Percentiles rank a stretch among this genome's conserved stretches.
Evolutionary conservation across 495 filamentous ascomycete genomes (phyloP).

Genomic region (Penicillium taxi): DNA sequence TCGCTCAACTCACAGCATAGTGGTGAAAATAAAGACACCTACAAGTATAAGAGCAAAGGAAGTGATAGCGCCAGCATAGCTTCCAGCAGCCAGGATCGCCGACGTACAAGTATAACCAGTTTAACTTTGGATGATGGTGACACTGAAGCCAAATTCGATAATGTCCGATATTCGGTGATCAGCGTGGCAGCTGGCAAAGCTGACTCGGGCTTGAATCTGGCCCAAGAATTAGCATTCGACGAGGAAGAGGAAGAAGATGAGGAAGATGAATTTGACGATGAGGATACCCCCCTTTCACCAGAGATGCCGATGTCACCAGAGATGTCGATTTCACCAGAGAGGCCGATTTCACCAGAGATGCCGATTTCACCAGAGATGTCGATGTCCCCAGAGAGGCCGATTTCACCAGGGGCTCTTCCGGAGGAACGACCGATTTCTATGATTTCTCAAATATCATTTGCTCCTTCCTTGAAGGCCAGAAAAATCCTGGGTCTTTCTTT

Average conservation of each 20-base stretch:
- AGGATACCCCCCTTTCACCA: conserved; percentile 18
- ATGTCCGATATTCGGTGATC: conserved; percentile 59
- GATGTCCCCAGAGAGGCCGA: too few relatives aligned
- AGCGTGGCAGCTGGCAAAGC: conserved; percentile 45
- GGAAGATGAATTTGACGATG: conserved; percentile 63
- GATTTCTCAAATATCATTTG: conserved; percentile 33
- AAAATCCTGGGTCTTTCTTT: conserved; percentile 43
- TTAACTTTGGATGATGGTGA: conserved; percentile 54
- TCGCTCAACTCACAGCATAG: conserved; percentile 19
- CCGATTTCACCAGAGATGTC: conserved; percentile 28
- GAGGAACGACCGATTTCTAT: conserved; percentile 42
- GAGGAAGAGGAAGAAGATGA: conserved; percentile 59
- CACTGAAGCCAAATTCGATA: conserved; percentile 18
- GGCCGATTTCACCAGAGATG: too few relatives aligned
- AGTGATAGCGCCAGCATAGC: conserved; percentile 74
- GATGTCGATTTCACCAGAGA: too few relatives aligned
- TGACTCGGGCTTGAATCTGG: conserved; percentile 63
- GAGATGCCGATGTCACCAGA: too few relatives aligned
- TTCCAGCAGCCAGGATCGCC: conserved; percentile 58
- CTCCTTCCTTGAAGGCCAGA: conserved; percentile 39
- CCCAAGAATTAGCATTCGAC: conserved; percentile 82
- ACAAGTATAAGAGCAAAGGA: conserved; percentile 37
- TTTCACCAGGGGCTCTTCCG: conserved; percentile 27
- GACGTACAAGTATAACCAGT: conserved; percentile 49
- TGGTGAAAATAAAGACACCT: conserved; percentile 14